These are phyloP conservation scores for Ascomycota sp. DNA, from an alignment of 2,329 filamentous ascomycete genomes.

Conservation along the genomic window DNA sequence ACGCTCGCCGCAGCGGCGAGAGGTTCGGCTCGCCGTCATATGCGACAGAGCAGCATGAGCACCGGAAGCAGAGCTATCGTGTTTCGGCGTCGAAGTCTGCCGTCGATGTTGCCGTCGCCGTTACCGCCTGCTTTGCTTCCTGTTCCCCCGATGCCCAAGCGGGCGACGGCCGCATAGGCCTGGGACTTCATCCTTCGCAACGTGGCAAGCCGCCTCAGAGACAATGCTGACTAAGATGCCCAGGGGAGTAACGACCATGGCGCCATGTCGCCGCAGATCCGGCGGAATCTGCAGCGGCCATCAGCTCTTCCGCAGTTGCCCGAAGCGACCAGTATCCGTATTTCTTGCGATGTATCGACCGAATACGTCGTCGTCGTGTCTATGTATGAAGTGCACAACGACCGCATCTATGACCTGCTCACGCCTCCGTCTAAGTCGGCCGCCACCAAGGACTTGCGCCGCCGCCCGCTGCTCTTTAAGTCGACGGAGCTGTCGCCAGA, in stretches of 20 bases:
- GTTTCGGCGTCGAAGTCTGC: too few species aligned
- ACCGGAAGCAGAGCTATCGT: too few species aligned
- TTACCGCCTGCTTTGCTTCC: not conserved
- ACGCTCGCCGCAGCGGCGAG: not conserved
- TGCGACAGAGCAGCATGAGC: too few species aligned
- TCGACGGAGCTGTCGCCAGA: slow-evolving; percentile 70
- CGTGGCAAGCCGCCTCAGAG: slow-evolving; percentile 21
- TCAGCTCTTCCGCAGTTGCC: slow-evolving; percentile 52
- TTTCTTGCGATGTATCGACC: slow-evolving; percentile 35
- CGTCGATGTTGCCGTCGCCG: too few species aligned
- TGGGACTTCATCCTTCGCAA: slow-evolving; percentile 21
- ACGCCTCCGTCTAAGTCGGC: slow-evolving; percentile 37
- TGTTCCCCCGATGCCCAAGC: not conserved
- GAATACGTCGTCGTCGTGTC: slow-evolving; percentile 80
- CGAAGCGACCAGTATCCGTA: slow-evolving; percentile 45
- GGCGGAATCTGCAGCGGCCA: slow-evolving; percentile 42
- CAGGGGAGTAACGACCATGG: slow-evolving; percentile 26
- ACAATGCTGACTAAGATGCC: slow-evolving; percentile 20
- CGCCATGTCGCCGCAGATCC: slow-evolving; percentile 25
- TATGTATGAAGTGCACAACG: slow-evolving; percentile 99
- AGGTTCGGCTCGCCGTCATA: not conserved
- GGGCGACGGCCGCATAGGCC: too few species aligned
- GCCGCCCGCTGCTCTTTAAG: slow-evolving; percentile 79
- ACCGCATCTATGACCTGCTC: slow-evolving; percentile 85
- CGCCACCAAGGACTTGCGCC: slow-evolving; percentile 44